Conservation (phyloP, 23 red algal species). For the Gracilariopsis chorda region DNA sequence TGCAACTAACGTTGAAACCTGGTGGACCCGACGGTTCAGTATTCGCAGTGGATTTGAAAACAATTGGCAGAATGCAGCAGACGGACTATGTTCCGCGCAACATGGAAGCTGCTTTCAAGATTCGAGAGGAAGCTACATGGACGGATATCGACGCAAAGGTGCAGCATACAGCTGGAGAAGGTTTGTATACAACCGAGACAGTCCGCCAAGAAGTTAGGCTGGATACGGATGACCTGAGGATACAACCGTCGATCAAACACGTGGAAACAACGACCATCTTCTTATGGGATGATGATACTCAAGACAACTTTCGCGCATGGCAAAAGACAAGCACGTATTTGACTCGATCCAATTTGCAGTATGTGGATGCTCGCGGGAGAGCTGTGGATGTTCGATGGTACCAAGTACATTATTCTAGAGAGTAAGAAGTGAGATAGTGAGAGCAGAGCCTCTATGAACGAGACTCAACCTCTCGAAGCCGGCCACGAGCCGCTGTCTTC, state of each 20-base stretch:
- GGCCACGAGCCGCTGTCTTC: too few relatives aligned
- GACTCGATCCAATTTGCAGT: not conserved
- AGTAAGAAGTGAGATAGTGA: not conserved
- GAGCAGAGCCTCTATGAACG: not conserved
- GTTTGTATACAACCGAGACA: constrained; percentile 45
- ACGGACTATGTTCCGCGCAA: not conserved
- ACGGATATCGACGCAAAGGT: not conserved
- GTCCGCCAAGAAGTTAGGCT: constrained; percentile 41
- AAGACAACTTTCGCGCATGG: constrained; percentile 18
- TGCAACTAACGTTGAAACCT: not conserved
- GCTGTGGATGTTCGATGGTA: constrained; percentile 51
- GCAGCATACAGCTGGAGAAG: not conserved
- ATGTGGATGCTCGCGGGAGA: constrained; percentile 31
- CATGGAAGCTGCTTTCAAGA: not conserved
- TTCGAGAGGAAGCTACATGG: not conserved
- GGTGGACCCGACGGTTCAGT: constrained; percentile 5
- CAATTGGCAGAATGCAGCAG: constrained; percentile 11
- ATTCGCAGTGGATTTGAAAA: constrained; percentile 16
- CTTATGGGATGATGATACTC: not conserved
- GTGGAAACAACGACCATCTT: constrained; percentile 31
- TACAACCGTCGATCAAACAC: constrained; percentile 11
- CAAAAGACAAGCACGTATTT: constrained; percentile 46
- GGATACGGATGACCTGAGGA: constrained; percentile 6
- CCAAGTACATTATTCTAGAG: not conserved
- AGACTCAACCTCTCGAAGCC: too few relatives aligned